Evolutionary conservation across 306 rosid genomes (phyloP), one percentile per base, ranked within the genome.

Genomic region (Quercus alba): DNA sequence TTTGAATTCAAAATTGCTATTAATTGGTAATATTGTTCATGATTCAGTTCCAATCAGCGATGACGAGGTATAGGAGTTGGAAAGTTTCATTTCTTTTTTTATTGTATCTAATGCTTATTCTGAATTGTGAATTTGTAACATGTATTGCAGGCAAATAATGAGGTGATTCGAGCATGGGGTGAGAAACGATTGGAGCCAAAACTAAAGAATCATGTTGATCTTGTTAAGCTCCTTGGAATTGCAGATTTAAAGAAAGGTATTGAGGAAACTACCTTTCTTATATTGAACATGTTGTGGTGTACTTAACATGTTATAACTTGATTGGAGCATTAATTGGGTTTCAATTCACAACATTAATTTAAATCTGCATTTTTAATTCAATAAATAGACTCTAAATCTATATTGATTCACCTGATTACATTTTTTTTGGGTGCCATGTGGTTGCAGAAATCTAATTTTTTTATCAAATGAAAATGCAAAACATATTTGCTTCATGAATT

Each of bases 181-280:
- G 99, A 91, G 87, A 90, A 87, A 83, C 81, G 92, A 58, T 57
- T 76, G 57, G 97, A 95, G 78, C 91, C 97, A 46, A 95, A 93
- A 76, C 88, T 95, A 11, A 95, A 89, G 91, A 93, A 95, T 78
- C 97, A 91, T 21, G 97, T 91, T 26, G 97, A 94, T 55, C 90
- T 94, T 19, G 96, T 90, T 82, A 97, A 92, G 78, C 91, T 90
- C 49, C 94, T 92, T 28, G 94, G 84, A 49, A 88, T 94, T 51
- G 97, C 94, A 3, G 95, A 91, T 86, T 49, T 77, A 26, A 91
- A 88, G 81, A 94, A 86, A 88, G 98, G 97, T 94, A 66, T 76
- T 38, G 17, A 61, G 35, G 67, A 28, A 25, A 26, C 67, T 11
- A 1, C 33, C 11, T 61, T 35, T 25, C 13, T 12, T 61, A 13